phyloP scores from a whole-genome alignment of 495 filamentous ascomycete genomes.

The Hypoxylon rickii region DNA sequence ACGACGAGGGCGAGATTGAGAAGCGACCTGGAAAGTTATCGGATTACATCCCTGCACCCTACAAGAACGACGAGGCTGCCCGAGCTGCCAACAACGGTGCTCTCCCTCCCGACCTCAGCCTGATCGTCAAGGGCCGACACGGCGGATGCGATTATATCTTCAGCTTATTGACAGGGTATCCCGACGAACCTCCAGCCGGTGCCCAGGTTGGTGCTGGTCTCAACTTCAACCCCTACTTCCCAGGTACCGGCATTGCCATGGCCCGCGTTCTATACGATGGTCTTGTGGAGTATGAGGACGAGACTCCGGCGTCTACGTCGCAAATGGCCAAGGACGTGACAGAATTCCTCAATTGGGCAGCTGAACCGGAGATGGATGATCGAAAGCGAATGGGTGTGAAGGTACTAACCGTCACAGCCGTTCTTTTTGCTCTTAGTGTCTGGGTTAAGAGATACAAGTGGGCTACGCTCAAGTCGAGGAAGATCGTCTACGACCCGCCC shows the following conservation, averaged over 20 bases:
- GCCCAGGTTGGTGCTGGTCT: slow-evolving; percentile 79
- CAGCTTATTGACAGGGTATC: slow-evolving; percentile 95
- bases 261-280: slow-evolving; percentile 97
- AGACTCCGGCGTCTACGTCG: slow-evolving; percentile 87
- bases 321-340: slow-evolving; percentile 99
- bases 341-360: slow-evolving; percentile 98
- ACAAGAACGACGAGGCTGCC: slow-evolving; percentile 98
- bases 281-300: slow-evolving; percentile 98
- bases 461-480: slow-evolving; percentile 90
- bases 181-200: slow-evolving; percentile 92
- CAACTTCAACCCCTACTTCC: slow-evolving; percentile 99
- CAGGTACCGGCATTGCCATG: slow-evolving; percentile 98
- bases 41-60: slow-evolving; percentile 92
- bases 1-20: slow-evolving; percentile 96
- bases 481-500: slow-evolving; percentile 87
- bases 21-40: slow-evolving; percentile 98
- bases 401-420: slow-evolving; percentile 75
- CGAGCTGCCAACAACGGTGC: slow-evolving; percentile 98
- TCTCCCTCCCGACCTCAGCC: slow-evolving; percentile 92
- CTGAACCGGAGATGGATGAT: slow-evolving; percentile 98
- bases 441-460: slow-evolving; percentile 99
- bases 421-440: slow-evolving; percentile 82
- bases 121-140: slow-evolving; percentile 97
- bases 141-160: slow-evolving; percentile 99
- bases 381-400: slow-evolving; percentile 99